Evolutionary conservation across 163 green algal species (phyloP).

Genomic region (Scenedesmus sp.): DNA sequence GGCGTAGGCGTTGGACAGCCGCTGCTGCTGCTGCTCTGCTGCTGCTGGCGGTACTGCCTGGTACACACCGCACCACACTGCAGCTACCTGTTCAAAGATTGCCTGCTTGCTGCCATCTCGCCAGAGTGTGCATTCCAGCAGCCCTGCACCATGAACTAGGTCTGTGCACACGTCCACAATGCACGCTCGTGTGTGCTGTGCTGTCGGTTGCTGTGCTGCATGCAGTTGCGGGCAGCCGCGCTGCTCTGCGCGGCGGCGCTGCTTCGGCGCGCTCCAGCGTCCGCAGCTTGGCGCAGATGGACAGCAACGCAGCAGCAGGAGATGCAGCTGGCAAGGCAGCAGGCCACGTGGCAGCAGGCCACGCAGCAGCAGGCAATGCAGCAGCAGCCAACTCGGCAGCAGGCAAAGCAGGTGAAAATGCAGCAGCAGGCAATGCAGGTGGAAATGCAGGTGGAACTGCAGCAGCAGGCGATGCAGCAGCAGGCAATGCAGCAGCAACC

Average conservation of each 20-base stretch:
- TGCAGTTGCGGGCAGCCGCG: neutral
- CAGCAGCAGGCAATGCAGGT: neutral
- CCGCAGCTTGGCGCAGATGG: neutral
- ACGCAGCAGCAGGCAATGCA: neutral
- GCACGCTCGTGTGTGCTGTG: no score
- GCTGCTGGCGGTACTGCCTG: neutral
- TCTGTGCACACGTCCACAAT: no score
- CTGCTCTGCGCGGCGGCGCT: no score
- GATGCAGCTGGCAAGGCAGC: neutral
- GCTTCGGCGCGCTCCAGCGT: no score
- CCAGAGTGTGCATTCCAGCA: no score
- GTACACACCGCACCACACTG: neutral
- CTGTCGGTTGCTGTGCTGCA: no score
- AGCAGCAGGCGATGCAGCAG: neutral
- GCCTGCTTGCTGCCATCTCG: no score
- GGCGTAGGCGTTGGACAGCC: neutral
- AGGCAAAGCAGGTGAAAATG: neutral
- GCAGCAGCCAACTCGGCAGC: neutral
- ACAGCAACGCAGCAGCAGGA: neutral
- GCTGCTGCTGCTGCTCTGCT: neutral
- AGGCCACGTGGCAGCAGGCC: neutral
- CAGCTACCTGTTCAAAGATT: no score
- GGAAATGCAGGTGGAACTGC: neutral
- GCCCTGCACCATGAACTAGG: no score
- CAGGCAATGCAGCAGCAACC: neutral